Percentiles rank a stretch among this genome's conserved stretches.
Evolutionary conservation across 2,329 filamentous ascomycete species (phyloP).

Genomic region (Beauveria medogensis): DNA sequence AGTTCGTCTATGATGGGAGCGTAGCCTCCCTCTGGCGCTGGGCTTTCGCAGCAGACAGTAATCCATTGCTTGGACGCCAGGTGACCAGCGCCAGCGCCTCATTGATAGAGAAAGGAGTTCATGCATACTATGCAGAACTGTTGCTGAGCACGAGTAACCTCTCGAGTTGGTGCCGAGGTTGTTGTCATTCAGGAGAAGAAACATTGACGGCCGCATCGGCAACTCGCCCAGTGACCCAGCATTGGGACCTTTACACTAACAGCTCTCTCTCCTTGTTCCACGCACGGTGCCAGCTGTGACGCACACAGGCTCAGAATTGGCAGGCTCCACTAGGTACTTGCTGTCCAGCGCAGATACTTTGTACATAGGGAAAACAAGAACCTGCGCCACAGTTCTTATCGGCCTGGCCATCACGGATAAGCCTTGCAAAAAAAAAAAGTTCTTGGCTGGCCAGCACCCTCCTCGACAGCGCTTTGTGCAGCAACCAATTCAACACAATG

Average conservation of each 20-base stretch:
- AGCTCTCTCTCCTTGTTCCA: not conserved
- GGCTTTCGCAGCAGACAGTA: too few species aligned
- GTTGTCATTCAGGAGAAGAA: not conserved
- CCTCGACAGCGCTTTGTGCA: not conserved
- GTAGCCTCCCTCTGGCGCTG: too few species aligned
- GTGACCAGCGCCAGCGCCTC: too few species aligned
- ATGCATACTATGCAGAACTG: too few species aligned
- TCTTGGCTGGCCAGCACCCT: not conserved
- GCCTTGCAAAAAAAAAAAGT: constrained; percentile 8
- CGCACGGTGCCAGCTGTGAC: not conserved
- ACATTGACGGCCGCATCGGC: not conserved
- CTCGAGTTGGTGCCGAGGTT: not conserved
- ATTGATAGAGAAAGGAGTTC: not conserved
- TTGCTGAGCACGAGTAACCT: not conserved
- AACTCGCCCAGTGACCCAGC: not conserved
- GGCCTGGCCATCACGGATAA: constrained; percentile 1
- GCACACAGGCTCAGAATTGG: not conserved
- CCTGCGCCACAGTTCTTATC: constrained; percentile 7
- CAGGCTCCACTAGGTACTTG: not conserved
- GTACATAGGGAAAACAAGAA: not conserved
- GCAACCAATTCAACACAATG: not conserved
- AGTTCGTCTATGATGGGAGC: too few species aligned
- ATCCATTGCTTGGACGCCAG: too few species aligned
- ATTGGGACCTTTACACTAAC: not conserved
- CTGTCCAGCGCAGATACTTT: not conserved